Percentiles rank a stretch among this genome's conserved stretches.
Evolutionary conservation across 2,329 filamentous ascomycete species (phyloP).

Genomic region (Xylaria digitata): DNA sequence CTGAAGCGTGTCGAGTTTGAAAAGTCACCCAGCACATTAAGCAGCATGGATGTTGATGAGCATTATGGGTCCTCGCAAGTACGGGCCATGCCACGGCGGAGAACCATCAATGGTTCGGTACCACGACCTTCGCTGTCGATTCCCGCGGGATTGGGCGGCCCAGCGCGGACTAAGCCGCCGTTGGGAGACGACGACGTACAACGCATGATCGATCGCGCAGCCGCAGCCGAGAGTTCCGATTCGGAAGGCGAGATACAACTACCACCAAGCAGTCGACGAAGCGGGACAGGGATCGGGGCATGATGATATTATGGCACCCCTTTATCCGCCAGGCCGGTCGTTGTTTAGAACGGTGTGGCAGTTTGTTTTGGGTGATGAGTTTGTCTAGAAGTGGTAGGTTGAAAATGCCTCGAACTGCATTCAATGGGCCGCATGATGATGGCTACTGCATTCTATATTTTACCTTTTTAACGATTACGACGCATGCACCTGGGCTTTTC

Average conservation of each 20-base stretch:
- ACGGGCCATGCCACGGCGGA: slow-evolving; percentile 58
- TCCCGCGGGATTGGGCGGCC: slow-evolving; percentile 60
- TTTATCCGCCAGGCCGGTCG: not conserved
- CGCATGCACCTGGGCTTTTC: slow-evolving; percentile 42
- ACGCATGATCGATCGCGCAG: slow-evolving; percentile 66
- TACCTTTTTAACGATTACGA: slow-evolving; percentile 42
- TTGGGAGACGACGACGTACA: slow-evolving; percentile 68
- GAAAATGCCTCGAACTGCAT: slow-evolving; percentile 3
- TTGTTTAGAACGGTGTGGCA: not conserved
- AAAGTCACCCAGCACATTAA: slow-evolving; percentile 55
- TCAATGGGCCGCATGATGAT: slow-evolving; percentile 4
- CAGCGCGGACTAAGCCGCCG: slow-evolving; percentile 54
- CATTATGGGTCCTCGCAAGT: slow-evolving; percentile 51
- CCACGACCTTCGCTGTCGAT: slow-evolving; percentile 56
- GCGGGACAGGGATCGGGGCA: slow-evolving; percentile 45
- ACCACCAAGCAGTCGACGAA: slow-evolving; percentile 50
- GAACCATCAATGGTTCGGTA: slow-evolving; percentile 54
- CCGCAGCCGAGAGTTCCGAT: slow-evolving; percentile 64
- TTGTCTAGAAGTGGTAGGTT: slow-evolving; percentile 14
- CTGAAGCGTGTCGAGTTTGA: slow-evolving; percentile 62
- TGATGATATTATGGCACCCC: slow-evolving; percentile 37
- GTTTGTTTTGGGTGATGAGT: slow-evolving; percentile 4
- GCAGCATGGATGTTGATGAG: slow-evolving; percentile 62
- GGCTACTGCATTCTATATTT: slow-evolving; percentile 15
- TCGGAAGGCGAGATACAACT: slow-evolving; percentile 69